Conservation (phyloP, 352 stramenopile species). For the Phytophthora palmivora region DNA sequence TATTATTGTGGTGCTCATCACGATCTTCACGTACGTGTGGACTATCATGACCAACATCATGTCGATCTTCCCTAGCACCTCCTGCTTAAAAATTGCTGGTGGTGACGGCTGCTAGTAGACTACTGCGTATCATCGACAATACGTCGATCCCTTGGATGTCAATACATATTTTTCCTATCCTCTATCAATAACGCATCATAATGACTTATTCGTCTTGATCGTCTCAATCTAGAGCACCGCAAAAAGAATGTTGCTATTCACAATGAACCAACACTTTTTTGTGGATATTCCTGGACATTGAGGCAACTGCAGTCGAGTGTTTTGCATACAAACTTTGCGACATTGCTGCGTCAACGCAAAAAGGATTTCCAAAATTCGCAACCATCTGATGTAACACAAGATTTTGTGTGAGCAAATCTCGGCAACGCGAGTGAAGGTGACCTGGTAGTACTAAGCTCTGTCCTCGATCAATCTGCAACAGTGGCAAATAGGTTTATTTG, state of each 20-base stretch:
- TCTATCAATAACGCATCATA: not conserved
- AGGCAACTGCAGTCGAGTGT: not conserved
- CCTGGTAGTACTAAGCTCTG: not conserved
- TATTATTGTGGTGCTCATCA: conserved; percentile 42
- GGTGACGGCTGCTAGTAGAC: conserved; percentile 44
- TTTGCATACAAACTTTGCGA: conserved; percentile 13
- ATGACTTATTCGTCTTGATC: too few relatives aligned
- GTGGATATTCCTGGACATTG: not conserved
- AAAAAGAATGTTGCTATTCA: too few relatives aligned
- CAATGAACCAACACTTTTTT: too few relatives aligned
- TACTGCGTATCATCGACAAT: not conserved
- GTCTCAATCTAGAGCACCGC: too few relatives aligned
- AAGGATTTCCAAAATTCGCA: conserved; percentile 17
- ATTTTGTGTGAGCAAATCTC: conserved; percentile 12
- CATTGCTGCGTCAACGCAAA: conserved; percentile 14
- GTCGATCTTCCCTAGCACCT: conserved; percentile 52
- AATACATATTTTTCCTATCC: conserved; percentile 17
- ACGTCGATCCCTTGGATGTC: not conserved
- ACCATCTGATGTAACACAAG: conserved; percentile 11
- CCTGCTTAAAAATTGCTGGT: conserved; percentile 52
- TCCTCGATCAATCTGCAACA: too few relatives aligned
- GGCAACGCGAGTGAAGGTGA: not conserved
- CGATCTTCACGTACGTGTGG: conserved; percentile 56
- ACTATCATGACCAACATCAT: conserved; percentile 65
- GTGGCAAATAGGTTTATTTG: conserved; percentile 1